Evolutionary conservation across 345 rosid genomes (phyloP), one percentile per base, ranked within the genome.

Genomic region (Lagerstroemia speciosa): DNA sequence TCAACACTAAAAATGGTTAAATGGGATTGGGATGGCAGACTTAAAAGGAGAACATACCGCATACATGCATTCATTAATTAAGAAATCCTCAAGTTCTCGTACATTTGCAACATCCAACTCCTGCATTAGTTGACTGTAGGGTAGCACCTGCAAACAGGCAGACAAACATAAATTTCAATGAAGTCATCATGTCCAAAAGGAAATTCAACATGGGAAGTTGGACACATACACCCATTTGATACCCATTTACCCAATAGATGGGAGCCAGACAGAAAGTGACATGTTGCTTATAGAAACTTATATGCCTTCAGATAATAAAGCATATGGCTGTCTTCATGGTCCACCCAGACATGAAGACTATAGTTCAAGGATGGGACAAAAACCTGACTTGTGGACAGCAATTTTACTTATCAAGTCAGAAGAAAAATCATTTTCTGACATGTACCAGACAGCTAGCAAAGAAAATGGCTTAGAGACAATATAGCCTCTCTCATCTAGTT

Each of bases 41-140:
- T 58, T 58, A 11, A 58, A 17, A n/a, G 33, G 34, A 67, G 55
- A 9, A 84, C 99, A 46, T 81, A 92, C 99, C 81, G 78, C 86
- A 70, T 91, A 92, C 97, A 94, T 91, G 82, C 99, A 91, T 73
- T 89, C 99, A 61, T 94, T 91, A 71, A 92, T 94, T 52, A 94
- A 98, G 84, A 94, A 94, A 84, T 94, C 98, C 77, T 94, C 98
- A 70, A 94, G 99, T 74, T 94, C 92, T 72, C 99, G 95, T 12
- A 91, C 95, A 88, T 94, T 94, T 65, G 83, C 67, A 67, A 94
- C 87, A 75, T 91, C 99, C 71, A 94, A 79, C 79, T 88, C 98
- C 75, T 69, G 88, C 98, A 91, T 91, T 61, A 94, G 85, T 64
- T 81, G 81, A 81, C 90, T 87, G 82, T 94, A 94, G 36, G 89